Evolutionary conservation across 331 rosid genomes (phyloP).

Genomic region (Pyrus hybrid): DNA sequence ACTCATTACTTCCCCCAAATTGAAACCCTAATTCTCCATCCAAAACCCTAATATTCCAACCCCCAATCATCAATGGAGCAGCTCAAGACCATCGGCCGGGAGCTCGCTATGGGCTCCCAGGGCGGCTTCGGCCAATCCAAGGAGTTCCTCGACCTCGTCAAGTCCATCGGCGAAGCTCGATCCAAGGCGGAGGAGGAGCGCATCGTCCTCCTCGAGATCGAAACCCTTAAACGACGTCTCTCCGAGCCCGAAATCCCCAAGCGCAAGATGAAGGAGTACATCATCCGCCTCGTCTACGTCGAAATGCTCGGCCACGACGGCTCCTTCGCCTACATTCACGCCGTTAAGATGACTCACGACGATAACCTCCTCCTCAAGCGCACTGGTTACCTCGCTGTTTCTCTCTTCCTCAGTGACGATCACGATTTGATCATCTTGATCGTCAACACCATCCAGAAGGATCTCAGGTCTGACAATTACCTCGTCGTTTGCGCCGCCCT

Average conservation of each 20-base stretch:
- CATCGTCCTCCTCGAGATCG: conserved; percentile 77
- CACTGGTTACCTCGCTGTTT: conserved; percentile 82
- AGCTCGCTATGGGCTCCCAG: conserved; percentile 84
- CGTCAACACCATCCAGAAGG: conserved; percentile 88
- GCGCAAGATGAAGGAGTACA: conserved; percentile 82
- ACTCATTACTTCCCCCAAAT: neutral
- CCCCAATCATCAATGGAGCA: conserved; percentile 48
- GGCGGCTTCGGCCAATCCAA: conserved; percentile 84
- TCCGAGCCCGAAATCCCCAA: conserved; percentile 68
- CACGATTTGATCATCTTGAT: conserved; percentile 83
- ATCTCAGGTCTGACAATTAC: conserved; percentile 65
- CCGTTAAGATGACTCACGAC: conserved; percentile 83
- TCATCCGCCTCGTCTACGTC: conserved; percentile 71
- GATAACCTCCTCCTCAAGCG: conserved; percentile 61
- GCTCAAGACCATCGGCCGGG: conserved; percentile 72
- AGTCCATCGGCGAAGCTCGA: conserved; percentile 89
- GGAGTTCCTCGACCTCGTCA: conserved; percentile 78
- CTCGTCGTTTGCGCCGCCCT: conserved; percentile 77
- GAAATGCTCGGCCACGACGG: conserved; percentile 94
- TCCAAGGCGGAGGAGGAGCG: conserved; percentile 89
- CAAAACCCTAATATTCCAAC: neutral
- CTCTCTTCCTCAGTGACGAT: conserved; percentile 62
- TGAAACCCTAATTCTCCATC: neutral
- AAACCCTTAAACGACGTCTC: conserved; percentile 73
- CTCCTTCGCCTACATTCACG: conserved; percentile 85